Base-by-base conservation (phyloP, 2,329 filamentous ascomycete genomes). In the Fusarium euwallaceae region DNA sequence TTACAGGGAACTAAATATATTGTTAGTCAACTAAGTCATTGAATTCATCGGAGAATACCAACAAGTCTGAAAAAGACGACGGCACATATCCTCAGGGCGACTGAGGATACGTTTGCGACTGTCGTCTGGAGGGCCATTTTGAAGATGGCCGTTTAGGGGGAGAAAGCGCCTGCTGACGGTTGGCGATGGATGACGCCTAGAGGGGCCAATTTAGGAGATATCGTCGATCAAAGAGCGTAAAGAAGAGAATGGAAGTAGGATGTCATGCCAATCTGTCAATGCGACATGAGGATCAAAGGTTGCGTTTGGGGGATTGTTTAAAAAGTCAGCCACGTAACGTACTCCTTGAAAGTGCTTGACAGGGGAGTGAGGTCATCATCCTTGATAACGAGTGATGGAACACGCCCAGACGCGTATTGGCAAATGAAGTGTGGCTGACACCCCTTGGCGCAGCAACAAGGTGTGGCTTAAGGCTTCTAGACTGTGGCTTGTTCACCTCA, bases 41-140 rank as follows among this genome's bases (percentile, higher is more conserved):
- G 9, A 12, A 62, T 20, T 16, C 14, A 39, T n/a, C 62, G 29
- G 39, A 41, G 34, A 20, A 56, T 16, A 80, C 82, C 8, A 69
- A 84, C 83, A 67, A 83, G 76, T 79, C 83, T 78, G 51, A 84
- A 82, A 67, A 84, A 84, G 16, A 83, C 16, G 36, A 83, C n/a
- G 8, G 82, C 75, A 36, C 72, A 81, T 77, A 83, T 78, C 73
- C 83, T 82, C 73, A 85, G 71, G n/a, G 79, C 78, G 41, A 81
- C 76, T 17, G 84, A 85, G 67, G 83, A 81, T 69, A 80, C 71
- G 75, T 80, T 80, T 39, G 84, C 79, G 48, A 81, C 66, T 12
- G 68, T 78, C 36, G 72, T 77, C 56, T 83, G 81, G 62, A 82
- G 51, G 39, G 79, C 76, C 81, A 83, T 83, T 41, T 62, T 75